These are phyloP conservation scores for Tylopilus intermedius DNA, from an alignment of 768 basidiomycete genomes.

Conservation along the genomic window DNA sequence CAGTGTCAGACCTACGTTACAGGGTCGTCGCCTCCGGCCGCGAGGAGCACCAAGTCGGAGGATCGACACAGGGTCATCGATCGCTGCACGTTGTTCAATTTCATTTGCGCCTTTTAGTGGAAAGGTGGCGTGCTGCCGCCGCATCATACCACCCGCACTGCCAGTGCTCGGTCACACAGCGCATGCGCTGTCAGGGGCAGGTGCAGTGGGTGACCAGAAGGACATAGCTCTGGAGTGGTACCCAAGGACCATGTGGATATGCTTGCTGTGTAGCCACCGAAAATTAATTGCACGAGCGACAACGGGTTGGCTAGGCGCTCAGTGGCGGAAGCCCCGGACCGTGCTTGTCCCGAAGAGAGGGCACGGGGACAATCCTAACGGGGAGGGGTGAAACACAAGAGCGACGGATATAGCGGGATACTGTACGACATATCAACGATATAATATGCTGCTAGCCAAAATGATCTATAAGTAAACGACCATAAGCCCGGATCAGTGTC, in stretches of 20 bases:
- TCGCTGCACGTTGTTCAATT: not conserved
- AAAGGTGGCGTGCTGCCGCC: not conserved
- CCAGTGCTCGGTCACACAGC: not conserved
- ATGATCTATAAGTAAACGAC: not conserved
- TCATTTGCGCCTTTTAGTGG: not conserved
- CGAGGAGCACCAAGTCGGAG: not conserved
- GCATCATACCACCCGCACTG: not conserved
- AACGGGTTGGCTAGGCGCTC: not conserved
- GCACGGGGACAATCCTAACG: not conserved
- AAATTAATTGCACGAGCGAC: not conserved
- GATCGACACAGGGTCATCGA: constrained; percentile 2
- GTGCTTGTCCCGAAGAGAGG: not conserved
- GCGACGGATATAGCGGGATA: not conserved
- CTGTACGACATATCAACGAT: not conserved
- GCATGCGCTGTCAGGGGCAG: not conserved
- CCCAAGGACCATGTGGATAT: not conserved
- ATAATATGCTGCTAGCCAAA: not conserved
- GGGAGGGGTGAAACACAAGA: not conserved
- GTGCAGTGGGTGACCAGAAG: not conserved
- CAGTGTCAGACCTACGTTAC: not conserved
- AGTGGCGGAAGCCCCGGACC: not conserved
- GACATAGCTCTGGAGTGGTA: not conserved
- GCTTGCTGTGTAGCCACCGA: not conserved
- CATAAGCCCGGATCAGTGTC: not conserved
- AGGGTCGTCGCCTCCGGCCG: not conserved